Percentiles rank a stretch among this genome's conserved stretches.
phyloP scores from a whole-genome alignment of 2,329 filamentous ascomycete genomes.

The Ophiostoma montium region DNA sequence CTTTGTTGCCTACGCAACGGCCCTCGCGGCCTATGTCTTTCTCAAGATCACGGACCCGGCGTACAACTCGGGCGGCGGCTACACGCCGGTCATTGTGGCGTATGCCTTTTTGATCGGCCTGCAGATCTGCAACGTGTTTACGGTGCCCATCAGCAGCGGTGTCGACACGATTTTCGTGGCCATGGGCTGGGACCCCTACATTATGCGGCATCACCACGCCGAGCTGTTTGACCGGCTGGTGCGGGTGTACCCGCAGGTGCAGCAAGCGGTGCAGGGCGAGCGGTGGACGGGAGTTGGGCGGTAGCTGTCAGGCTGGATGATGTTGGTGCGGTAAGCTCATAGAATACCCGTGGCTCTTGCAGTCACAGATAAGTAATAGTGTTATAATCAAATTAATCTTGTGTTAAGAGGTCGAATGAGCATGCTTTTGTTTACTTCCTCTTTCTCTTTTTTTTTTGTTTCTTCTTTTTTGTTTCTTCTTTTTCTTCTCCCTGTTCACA shows the following conservation, averaged over 20 bases:
- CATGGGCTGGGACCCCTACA: constrained; percentile 52
- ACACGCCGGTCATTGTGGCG: constrained; percentile 65
- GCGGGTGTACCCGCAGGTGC: constrained; percentile 68
- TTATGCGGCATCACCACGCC: constrained; percentile 66
- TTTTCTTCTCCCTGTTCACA: too few relatives aligned
- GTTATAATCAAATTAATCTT: background rate
- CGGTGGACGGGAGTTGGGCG: background rate
- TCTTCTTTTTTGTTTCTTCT: too few relatives aligned
- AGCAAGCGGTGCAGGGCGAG: constrained; percentile 48
- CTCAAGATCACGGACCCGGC: constrained; percentile 64
- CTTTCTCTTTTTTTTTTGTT: too few relatives aligned
- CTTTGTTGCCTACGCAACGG: constrained; percentile 72
- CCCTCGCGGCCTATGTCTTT: constrained; percentile 76
- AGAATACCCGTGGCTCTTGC: background rate
- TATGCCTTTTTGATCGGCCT: constrained; percentile 82
- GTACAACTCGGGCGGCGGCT: constrained; percentile 56
- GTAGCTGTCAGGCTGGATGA: too few relatives aligned
- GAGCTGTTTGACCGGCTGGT: constrained; percentile 73
- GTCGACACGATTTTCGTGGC: constrained; percentile 87
- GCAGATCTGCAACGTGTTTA: constrained; percentile 81
- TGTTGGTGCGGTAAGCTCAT: too few relatives aligned
- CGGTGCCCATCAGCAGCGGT: constrained; percentile 71
- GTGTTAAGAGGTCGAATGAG: background rate
- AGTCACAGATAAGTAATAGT: too few relatives aligned
- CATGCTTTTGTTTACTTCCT: too few relatives aligned